Evolutionary conservation across 2,329 filamentous ascomycete species (phyloP).

Genomic region (Botrytis fabae): DNA sequence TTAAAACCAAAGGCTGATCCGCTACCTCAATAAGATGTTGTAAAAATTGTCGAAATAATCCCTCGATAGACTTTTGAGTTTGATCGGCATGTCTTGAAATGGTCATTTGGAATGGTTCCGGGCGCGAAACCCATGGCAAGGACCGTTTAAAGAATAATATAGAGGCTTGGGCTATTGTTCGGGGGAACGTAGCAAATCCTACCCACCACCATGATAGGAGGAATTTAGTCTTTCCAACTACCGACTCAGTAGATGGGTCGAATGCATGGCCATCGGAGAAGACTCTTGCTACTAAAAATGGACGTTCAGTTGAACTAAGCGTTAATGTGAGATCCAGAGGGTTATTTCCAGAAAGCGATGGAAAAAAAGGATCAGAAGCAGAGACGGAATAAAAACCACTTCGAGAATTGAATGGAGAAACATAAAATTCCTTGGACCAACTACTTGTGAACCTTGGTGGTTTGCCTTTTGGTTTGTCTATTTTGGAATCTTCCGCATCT

Average conservation of each 20-base stretch:
- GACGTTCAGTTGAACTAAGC: constrained; percentile 57
- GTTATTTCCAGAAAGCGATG: constrained; percentile 48
- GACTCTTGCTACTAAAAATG: constrained; percentile 63
- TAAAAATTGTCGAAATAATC: constrained; percentile 51
- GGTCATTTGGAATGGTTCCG: constrained; percentile 59
- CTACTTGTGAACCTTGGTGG: constrained; percentile 47
- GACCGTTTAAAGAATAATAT: constrained; percentile 56
- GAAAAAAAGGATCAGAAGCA: constrained; percentile 50
- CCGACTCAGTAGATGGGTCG: constrained; percentile 51
- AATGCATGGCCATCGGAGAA: constrained; percentile 53
- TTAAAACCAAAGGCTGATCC: constrained; percentile 48
- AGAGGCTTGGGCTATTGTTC: constrained; percentile 62
- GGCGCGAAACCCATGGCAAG: constrained; percentile 65
- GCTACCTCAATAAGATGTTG: constrained; percentile 51
- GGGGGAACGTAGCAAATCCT: constrained; percentile 63
- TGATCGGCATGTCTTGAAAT: constrained; percentile 54
- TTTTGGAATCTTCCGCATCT: constrained; percentile 29
- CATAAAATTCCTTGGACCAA: constrained; percentile 73
- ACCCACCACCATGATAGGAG: constrained; percentile 65
- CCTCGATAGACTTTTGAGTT: constrained; percentile 51
- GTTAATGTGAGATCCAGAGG: constrained; percentile 65
- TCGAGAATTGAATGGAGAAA: constrained; percentile 71
- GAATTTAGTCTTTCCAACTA: constrained; percentile 48
- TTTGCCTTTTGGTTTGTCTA: constrained; percentile 25
- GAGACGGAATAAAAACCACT: constrained; percentile 55